Evolutionary conservation across 495 filamentous ascomycete species (phyloP), one percentile per base, ranked within the genome.

Genomic region (Staphylotrichum tortipilum): DNA sequence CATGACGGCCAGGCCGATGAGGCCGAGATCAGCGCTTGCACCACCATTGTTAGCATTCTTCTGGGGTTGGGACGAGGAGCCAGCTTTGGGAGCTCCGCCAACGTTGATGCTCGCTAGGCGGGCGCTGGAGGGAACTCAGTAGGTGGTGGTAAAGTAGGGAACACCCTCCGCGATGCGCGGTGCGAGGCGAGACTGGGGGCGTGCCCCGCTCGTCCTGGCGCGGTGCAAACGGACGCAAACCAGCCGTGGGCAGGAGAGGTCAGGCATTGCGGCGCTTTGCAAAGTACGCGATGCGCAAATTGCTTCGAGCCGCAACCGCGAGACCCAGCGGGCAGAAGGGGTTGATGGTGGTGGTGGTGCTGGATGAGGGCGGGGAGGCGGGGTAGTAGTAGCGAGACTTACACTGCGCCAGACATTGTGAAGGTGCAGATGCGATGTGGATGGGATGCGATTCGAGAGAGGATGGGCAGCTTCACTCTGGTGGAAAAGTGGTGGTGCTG

Each of bases 1-100:
- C 92, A 98, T 97, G 65, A 98, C 91, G 72, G 94, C 92, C 78
- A 98, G 80, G 84, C 92, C 92, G 73, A 98, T 97, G 67, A 98
- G 89, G 80, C 92, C 92, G 76, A 98, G 89, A 84, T 98, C 85
- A 77, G 77, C 80, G 66, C 77, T 80, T 73, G 56, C 52, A 60
- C 52, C 52, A 60, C 52, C 64, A 65, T 59, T 48, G 66, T 78
- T 68, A 78, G 74, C 68, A 77, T 68, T 59, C 29, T 60, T 64
- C 43, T 57, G 38, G 46, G 47, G 56, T 52, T 56, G 46, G 44
- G 37, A 55, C 31, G 44, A 50, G 48, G 63, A 66, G 55, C 54
- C 67, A 65, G 70, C 61, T 58, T 63, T 59, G 65, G 60, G 62
- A 62, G 65, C 69, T 54, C 71, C 74, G 65, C 84, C 83, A 75